Evolutionary conservation across 495 filamentous ascomycete genomes (phyloP).

Genomic region (Podospora didyma): DNA sequence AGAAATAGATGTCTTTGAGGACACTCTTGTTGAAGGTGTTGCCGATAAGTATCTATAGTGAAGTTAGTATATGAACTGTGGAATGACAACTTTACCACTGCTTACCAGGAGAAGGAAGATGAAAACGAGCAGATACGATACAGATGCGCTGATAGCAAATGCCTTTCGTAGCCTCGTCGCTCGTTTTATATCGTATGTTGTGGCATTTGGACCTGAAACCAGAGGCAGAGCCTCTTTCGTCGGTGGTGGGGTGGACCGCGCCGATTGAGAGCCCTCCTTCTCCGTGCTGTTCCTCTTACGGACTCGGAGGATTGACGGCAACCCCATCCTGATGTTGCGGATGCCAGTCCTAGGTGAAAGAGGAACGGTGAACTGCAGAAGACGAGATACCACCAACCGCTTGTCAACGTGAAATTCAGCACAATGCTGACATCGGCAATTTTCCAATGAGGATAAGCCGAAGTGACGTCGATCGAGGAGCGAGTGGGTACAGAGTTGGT

Average conservation of each 20-base stretch:
- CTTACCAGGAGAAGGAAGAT: slow-evolving; percentile 71
- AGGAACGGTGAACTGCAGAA: no score
- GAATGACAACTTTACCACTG: not conserved
- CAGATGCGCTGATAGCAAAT: slow-evolving; percentile 56
- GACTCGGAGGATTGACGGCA: slow-evolving; percentile 16
- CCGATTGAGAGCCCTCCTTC: not conserved
- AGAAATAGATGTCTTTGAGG: slow-evolving; percentile 70
- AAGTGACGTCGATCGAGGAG: no score
- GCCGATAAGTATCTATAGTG: slow-evolving; percentile 58
- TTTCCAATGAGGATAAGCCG: no score
- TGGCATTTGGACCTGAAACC: not conserved
- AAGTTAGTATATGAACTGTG: not conserved
- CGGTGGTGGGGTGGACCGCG: not conserved
- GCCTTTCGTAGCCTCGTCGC: slow-evolving; percentile 54
- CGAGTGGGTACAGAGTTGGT: no score
- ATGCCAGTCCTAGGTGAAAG: no score
- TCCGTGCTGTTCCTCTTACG: slow-evolving; percentile 8
- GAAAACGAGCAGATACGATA: slow-evolving; percentile 67
- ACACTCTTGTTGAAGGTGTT: slow-evolving; percentile 58
- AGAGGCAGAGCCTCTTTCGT: not conserved
- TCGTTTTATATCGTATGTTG: slow-evolving; percentile 32
- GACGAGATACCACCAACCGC: no score
- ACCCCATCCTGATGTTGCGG: slow-evolving; percentile 3
- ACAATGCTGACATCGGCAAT: no score
- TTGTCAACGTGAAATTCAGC: no score